phyloP scores from a whole-genome alignment of 73 alveolate species.

The Durusdinium trenchii region DNA sequence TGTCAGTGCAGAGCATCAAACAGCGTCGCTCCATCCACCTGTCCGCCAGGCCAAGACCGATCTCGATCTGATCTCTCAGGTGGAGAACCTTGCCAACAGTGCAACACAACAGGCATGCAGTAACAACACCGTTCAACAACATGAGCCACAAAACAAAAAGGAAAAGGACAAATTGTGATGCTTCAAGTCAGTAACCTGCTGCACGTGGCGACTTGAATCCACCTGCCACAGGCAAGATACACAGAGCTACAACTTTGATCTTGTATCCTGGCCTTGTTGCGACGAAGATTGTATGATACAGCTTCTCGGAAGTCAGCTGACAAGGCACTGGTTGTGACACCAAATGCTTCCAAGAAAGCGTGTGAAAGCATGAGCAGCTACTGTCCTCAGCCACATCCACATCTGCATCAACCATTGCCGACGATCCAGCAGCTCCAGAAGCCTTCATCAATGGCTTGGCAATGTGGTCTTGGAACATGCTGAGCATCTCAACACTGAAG shows the following conservation, averaged over 20 bases:
- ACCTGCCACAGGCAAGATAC: too few species aligned
- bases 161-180: background rate
- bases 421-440: too few species aligned
- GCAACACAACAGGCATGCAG: too few species aligned
- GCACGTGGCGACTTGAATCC: background rate
- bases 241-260: background rate
- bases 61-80: background rate
- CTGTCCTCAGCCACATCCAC: background rate
- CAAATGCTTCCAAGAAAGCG: constrained; percentile 26
- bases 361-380: too few species aligned
- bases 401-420: too few species aligned
- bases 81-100: constrained; percentile 40
- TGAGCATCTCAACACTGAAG: background rate
- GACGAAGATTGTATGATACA: background rate
- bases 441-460: constrained; percentile 18
- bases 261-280: constrained; percentile 1
- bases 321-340: background rate
- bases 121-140: background rate
- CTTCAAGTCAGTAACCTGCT: background rate
- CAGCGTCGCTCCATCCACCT: background rate
- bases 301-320: constrained; percentile 59
- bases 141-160: background rate
- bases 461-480: constrained; percentile 39
- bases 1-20: constrained; percentile 9
- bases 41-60: background rate